Percentiles rank a stretch among this genome's conserved stretches.
Conservation (phyloP, 331 rosid species). For the Quercus lobata region DNA sequence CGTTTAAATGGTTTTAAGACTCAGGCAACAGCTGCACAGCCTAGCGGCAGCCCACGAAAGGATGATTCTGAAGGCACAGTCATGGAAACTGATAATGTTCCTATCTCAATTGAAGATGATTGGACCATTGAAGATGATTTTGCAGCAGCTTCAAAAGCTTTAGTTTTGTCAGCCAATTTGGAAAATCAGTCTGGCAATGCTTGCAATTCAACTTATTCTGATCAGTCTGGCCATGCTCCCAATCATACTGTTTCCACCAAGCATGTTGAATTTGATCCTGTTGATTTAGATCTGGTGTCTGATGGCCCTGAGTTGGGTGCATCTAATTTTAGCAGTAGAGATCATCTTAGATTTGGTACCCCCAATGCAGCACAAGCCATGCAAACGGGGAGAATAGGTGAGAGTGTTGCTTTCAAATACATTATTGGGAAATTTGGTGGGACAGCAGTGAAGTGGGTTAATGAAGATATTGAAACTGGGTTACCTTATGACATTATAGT, state of each 20-base stretch:
- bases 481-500: constrained; percentile 69
- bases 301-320: constrained; percentile 13
- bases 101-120: constrained; percentile 34
- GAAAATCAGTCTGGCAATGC: constrained; percentile 21
- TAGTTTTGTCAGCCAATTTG: constrained; percentile 30
- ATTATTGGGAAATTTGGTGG: constrained; percentile 42
- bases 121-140: constrained; percentile 44
- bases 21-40: constrained; percentile 32
- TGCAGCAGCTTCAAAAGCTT: constrained; percentile 26
- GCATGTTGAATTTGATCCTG: constrained; percentile 20
- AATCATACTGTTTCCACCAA: constrained; percentile 17
- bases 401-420: constrained; percentile 66
- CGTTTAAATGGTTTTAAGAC: constrained; percentile 63
- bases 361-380: constrained; percentile 46
- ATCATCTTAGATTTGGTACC: constrained; percentile 52
- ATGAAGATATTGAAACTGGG: constrained; percentile 66
- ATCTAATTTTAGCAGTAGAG: constrained; percentile 31
- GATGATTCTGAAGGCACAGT: constrained; percentile 31
- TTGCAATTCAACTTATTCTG: too few species aligned
- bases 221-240: constrained; percentile 11
- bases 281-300: constrained; percentile 23
- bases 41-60: constrained; percentile 17
- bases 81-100: constrained; percentile 29
- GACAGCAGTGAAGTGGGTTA: constrained; percentile 66
- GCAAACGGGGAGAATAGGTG: constrained; percentile 77